Percentiles rank a stretch among this genome's conserved stretches.
Conservation (phyloP, 768 basidiomycete genomes). For the Phylloporus arenicola region DNA sequence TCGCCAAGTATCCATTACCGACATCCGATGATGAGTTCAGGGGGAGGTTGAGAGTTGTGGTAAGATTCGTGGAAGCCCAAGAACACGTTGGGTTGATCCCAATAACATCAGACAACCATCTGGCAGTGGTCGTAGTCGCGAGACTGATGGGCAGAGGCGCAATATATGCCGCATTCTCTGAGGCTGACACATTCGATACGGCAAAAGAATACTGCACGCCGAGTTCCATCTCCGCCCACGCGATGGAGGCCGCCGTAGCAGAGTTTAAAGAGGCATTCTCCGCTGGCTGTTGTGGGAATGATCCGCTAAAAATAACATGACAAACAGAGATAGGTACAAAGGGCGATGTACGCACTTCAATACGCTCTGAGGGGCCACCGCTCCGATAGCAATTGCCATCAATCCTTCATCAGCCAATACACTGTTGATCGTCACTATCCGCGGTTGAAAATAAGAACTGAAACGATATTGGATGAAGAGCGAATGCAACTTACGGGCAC, state of each 20-base stretch:
- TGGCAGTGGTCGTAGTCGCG: constrained; percentile 13
- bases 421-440: constrained; percentile 18
- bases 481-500: constrained; percentile 16
- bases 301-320: constrained; percentile 6
- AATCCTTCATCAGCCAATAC: constrained; percentile 19
- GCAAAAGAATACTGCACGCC: constrained; percentile 23
- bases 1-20: neutral
- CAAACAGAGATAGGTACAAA: neutral
- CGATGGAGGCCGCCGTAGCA: constrained; percentile 16
- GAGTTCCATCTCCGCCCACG: constrained; percentile 24
- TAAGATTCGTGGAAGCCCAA: constrained; percentile 27
- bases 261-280: constrained; percentile 7
- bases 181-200: constrained; percentile 7
- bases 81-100: constrained; percentile 24
- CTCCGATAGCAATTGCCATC: constrained; percentile 21
- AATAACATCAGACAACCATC: constrained; percentile 27
- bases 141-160: constrained; percentile 18
- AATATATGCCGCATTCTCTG: constrained; percentile 16
- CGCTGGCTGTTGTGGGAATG: neutral
- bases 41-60: constrained; percentile 8
- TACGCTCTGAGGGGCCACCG: constrained; percentile 19
- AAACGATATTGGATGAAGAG: neutral
- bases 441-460: neutral
- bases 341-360: constrained; percentile 16
- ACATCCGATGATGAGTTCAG: constrained; percentile 1